These are phyloP conservation scores for Bremia lactucae DNA, from an alignment of 352 stramenopile species.

Conservation along the genomic window DNA sequence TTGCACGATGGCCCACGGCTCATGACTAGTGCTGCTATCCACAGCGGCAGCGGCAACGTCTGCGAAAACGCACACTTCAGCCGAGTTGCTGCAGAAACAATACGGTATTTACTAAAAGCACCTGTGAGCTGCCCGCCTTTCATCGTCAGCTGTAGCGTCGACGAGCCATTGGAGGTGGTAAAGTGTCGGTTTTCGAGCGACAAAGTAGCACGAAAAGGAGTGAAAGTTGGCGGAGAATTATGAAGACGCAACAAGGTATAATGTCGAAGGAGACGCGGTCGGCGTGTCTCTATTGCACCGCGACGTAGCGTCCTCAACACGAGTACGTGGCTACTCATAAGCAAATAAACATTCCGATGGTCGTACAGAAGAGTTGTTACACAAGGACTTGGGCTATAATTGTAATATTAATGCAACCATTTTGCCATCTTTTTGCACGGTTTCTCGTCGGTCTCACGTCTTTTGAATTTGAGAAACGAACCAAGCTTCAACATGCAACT, in stretches of 20 bases:
- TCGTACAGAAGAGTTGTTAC: no score
- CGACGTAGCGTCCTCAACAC: constrained; percentile 3
- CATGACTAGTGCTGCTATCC: constrained; percentile 12
- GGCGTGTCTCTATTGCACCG: constrained; percentile 1
- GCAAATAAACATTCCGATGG: no score
- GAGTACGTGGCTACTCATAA: no score
- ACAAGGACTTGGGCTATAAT: no score
- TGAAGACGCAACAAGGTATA: neutral
- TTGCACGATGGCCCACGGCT: constrained; percentile 43
- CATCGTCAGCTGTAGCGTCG: constrained; percentile 23
- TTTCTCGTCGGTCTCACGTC: no score
- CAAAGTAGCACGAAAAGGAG: constrained; percentile 4
- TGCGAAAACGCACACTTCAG: constrained; percentile 6
- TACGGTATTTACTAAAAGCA: constrained; percentile 1
- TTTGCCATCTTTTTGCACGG: neutral
- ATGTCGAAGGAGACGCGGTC: neutral
- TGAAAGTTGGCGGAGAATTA: constrained; percentile 2
- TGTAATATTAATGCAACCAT: neutral
- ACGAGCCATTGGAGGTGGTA: constrained; percentile 17
- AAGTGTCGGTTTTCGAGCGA: constrained; percentile 21
- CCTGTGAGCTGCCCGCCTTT: constrained; percentile 28
- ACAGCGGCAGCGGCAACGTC: constrained; percentile 20
- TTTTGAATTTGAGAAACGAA: neutral
- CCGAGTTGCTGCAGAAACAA: neutral
- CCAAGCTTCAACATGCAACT: neutral